Evolutionary conservation across 345 rosid genomes (phyloP).

Genomic region (Salix suchowensis): DNA sequence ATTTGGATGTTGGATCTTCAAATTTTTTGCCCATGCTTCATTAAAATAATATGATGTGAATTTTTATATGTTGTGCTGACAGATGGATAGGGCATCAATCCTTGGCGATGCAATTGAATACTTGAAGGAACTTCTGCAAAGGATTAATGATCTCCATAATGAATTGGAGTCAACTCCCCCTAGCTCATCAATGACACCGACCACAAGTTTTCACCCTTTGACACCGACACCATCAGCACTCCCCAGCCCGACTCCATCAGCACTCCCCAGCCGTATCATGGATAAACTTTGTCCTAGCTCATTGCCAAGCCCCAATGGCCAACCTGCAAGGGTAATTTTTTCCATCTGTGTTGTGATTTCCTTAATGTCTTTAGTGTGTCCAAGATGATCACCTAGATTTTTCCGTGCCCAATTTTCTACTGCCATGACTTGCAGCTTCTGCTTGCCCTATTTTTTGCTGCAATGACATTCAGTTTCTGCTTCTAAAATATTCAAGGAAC

Average conservation of each 20-base stretch:
- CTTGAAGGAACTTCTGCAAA: conserved; percentile 89
- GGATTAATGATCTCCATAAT: conserved; percentile 87
- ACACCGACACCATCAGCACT: conserved; percentile 87
- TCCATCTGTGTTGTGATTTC: neutral
- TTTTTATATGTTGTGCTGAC: conserved; percentile 18
- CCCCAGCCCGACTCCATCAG: conserved; percentile 65
- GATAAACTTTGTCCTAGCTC: conserved; percentile 75
- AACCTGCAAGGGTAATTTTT: conserved; percentile 67
- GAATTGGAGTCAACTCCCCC: conserved; percentile 79
- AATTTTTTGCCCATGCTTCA: neutral
- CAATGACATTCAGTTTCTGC: neutral
- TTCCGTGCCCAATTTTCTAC: neutral
- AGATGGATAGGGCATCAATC: conserved; percentile 99
- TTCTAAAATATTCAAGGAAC: neutral
- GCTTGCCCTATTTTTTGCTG: neutral
- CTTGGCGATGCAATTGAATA: conserved; percentile 97
- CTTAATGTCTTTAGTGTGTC: neutral
- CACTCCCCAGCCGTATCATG: conserved; percentile 75
- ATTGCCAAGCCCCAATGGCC: conserved; percentile 74
- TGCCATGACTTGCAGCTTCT: neutral
- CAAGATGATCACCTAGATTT: neutral
- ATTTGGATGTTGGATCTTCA: neutral
- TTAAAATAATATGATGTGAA: neutral
- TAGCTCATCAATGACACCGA: conserved; percentile 54
- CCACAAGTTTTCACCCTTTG: conserved; percentile 74